Conservation (phyloP, 257 asterid species). For the Mentha longifolia region DNA sequence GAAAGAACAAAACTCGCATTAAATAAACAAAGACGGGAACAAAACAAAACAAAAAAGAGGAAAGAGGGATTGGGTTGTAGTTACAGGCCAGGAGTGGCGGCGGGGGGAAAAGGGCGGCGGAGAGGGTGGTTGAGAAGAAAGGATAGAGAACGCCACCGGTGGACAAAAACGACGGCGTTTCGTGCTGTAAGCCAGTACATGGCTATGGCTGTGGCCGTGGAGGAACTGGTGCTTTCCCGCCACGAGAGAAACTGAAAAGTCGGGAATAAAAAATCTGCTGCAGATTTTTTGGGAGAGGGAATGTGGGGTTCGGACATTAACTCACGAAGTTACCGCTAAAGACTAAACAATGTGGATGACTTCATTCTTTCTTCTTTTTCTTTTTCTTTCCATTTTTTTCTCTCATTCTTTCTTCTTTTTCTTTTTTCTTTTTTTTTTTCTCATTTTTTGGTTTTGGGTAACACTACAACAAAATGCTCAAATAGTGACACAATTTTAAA, state of each 20-base stretch:
- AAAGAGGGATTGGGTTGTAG: constrained; percentile 20
- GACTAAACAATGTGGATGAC: background rate
- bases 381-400: background rate
- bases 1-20: constrained; percentile 4
- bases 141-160: constrained; percentile 68
- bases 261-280: background rate
- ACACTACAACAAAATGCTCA: too few relatives aligned
- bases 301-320: constrained; percentile 14
- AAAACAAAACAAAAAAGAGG: too few relatives aligned
- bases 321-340: background rate
- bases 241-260: constrained; percentile 30
- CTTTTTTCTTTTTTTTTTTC: too few relatives aligned
- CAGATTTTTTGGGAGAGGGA: background rate
- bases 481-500: too few relatives aligned
- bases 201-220: constrained; percentile 6
- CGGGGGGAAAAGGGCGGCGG: constrained; percentile 44
- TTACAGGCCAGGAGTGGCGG: constrained; percentile 44
- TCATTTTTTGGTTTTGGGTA: too few relatives aligned
- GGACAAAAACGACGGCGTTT: constrained; percentile 63
- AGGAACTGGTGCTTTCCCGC: constrained; percentile 37
- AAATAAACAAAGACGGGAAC: background rate
- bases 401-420: too few relatives aligned
- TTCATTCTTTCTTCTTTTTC: background rate
- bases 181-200: constrained; percentile 65
- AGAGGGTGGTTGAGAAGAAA: constrained; percentile 48